A percentile compares a stretch with the other conserved stretches of the same genome.
phyloP scores from a whole-genome alignment of 2,329 filamentous ascomycete species.

The Microthyrium microscopicum region DNA sequence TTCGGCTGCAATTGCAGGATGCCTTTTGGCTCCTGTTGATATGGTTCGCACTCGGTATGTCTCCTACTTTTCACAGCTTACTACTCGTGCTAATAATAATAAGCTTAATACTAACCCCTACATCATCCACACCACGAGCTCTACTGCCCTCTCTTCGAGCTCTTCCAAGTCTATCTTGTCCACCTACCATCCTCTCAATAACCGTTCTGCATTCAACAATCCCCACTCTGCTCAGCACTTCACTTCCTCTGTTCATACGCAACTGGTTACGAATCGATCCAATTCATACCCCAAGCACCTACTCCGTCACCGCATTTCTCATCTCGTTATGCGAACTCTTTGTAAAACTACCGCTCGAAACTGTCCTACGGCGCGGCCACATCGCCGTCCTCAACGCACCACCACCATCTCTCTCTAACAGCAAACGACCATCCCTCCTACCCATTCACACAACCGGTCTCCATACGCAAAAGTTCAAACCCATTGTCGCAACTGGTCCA shows the following conservation, averaged over 20 bases:
- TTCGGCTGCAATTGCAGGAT: constrained; percentile 52
- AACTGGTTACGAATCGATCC: constrained; percentile 74
- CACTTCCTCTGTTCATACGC: constrained; percentile 70
- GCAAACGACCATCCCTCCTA: constrained; percentile 8
- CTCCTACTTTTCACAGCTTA: not conserved
- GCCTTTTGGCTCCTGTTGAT: constrained; percentile 75
- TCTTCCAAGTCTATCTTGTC: constrained; percentile 55
- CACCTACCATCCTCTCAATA: constrained; percentile 56
- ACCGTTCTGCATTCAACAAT: constrained; percentile 75
- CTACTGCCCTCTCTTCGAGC: constrained; percentile 62
- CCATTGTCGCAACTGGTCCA: constrained; percentile 61
- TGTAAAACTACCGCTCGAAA: constrained; percentile 79
- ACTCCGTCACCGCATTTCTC: constrained; percentile 67
- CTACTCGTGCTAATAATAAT: constrained; percentile 9
- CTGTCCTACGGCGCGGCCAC: constrained; percentile 76
- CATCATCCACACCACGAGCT: constrained; percentile 56
- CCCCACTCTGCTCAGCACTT: constrained; percentile 66
- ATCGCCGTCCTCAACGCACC: constrained; percentile 38
- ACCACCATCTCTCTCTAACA: constrained; percentile 3
- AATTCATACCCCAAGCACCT: constrained; percentile 62
- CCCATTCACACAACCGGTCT: constrained; percentile 15
- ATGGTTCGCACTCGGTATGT: constrained; percentile 58
- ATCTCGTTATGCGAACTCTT: constrained; percentile 67
- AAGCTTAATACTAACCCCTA: constrained; percentile 69
- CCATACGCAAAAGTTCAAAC: constrained; percentile 34